Evolutionary conservation across 768 basidiomycete genomes (phyloP).

Genomic region (Pholiota molesta): DNA sequence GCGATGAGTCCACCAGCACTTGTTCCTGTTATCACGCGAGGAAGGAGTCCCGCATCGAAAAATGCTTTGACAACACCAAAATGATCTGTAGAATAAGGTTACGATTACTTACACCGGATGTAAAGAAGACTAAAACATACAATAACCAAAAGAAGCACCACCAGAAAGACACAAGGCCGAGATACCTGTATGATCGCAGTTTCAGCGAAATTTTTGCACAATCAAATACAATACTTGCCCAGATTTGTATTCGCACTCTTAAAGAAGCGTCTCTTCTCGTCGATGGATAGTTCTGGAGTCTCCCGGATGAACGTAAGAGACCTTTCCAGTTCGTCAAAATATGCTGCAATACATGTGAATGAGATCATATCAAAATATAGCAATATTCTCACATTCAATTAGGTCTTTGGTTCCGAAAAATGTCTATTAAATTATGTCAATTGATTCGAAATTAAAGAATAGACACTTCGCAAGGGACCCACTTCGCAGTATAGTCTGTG

Average conservation of each 20-base stretch:
- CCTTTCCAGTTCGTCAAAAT: slow-evolving; percentile 76
- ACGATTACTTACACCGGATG: not conserved
- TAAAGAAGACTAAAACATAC: slow-evolving; percentile 44
- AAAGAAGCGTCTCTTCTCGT: slow-evolving; percentile 94
- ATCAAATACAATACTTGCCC: slow-evolving; percentile 41
- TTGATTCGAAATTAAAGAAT: not conserved
- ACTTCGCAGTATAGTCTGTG: slow-evolving; percentile 92
- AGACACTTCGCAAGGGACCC: slow-evolving; percentile 36
- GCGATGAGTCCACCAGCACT: slow-evolving; percentile 88
- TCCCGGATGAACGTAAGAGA: slow-evolving; percentile 79
- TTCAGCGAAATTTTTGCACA: not conserved
- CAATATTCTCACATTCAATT: slow-evolving; percentile 68
- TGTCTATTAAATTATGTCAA: slow-evolving; percentile 52
- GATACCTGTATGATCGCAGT: slow-evolving; percentile 40
- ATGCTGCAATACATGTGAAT: slow-evolving; percentile 51
- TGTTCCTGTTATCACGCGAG: slow-evolving; percentile 93
- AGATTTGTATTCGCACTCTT: slow-evolving; percentile 87
- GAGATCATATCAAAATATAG: slow-evolving; percentile 1
- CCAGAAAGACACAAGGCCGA: slow-evolving; percentile 96
- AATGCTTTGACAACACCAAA: slow-evolving; percentile 93
- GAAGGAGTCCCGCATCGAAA: slow-evolving; percentile 81
- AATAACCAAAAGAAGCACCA: slow-evolving; percentile 94
- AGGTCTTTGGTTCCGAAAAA: slow-evolving; percentile 90
- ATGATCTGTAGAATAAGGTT: slow-evolving; percentile 55
- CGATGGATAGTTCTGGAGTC: slow-evolving; percentile 69